These are phyloP conservation scores for Phytophthora brassicae DNA, from an alignment of 352 stramenopile genomes.

Conservation along the genomic window DNA sequence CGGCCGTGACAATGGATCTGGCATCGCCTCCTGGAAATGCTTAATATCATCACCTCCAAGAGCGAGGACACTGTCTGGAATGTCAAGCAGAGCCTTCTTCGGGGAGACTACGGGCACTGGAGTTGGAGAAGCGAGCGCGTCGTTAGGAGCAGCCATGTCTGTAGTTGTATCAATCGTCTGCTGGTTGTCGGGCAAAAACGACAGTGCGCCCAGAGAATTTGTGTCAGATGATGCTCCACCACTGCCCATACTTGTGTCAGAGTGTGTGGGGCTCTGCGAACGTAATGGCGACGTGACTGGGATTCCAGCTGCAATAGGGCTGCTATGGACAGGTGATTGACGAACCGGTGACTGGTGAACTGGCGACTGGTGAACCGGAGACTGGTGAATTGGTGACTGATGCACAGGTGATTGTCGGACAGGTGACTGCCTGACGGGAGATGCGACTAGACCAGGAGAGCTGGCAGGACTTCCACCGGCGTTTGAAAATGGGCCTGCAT, in stretches of 20 bases:
- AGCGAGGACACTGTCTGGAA: conserved; percentile 56
- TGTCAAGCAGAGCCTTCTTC: conserved; percentile 35
- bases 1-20: conserved; percentile 56
- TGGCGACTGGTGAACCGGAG: conserved; percentile 20
- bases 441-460: conserved; percentile 41
- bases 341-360: conserved; percentile 31
- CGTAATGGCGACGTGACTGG: conserved; percentile 58
- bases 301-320: conserved; percentile 48
- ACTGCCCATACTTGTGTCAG: conserved; percentile 55
- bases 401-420: conserved; percentile 47
- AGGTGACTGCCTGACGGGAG: conserved; percentile 46
- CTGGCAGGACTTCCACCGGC: conserved; percentile 45
- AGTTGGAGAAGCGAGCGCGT: conserved; percentile 18
- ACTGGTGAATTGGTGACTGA: conserved; percentile 1
- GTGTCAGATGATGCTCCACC: conserved; percentile 58
- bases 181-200: conserved; percentile 76
- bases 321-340: conserved; percentile 54
- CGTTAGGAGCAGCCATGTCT: conserved; percentile 30
- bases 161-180: conserved; percentile 36
- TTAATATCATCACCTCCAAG: conserved; percentile 77
- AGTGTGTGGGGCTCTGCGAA: conserved; percentile 68
- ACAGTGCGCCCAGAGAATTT: conserved; percentile 69
- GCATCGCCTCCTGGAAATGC: conserved; percentile 74
- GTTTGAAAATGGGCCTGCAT: conserved; percentile 36
- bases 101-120: conserved; percentile 13